phyloP scores from a whole-genome alignment of 2,329 filamentous ascomycete genomes.

The Cryoendolithus antarcticus region DNA sequence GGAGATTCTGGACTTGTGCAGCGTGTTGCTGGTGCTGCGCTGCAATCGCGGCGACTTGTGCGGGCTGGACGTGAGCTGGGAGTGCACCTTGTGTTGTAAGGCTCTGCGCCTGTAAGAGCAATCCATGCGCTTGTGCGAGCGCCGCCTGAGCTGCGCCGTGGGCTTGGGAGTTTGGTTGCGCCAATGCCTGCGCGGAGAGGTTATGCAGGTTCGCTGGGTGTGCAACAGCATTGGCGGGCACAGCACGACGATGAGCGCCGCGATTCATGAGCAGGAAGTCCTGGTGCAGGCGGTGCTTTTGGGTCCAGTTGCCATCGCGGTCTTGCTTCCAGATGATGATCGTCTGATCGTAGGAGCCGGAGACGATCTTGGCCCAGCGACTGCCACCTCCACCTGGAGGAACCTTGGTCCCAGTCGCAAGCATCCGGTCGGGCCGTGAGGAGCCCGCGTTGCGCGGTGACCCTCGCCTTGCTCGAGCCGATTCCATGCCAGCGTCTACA shows the following conservation, averaged over 20 bases:
- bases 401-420: conserved; percentile 70
- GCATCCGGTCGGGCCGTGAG: conserved; percentile 60
- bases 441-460: conserved; percentile 55
- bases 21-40: conserved; percentile 1
- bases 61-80: conserved; percentile 1
- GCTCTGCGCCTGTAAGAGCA: no score
- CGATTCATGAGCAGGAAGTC: conserved; percentile 8
- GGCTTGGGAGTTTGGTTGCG: no score
- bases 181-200: conserved; percentile 3
- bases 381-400: conserved; percentile 85
- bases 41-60: conserved; percentile 1
- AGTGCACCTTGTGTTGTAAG: no score
- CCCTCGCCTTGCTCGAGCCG: conserved; percentile 20
- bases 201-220: conserved; percentile 7
- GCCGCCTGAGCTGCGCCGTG: no score
- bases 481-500: conserved; percentile 32
- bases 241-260: conserved; percentile 2
- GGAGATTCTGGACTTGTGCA: no score
- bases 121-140: no score
- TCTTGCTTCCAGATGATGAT: conserved; percentile 92
- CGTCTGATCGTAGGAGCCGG: conserved; percentile 89
- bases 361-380: conserved; percentile 86
- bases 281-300: conserved; percentile 46
- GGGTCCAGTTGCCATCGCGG: conserved; percentile 67
- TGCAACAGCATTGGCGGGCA: conserved; percentile 4